Percentiles rank a stretch among this genome's conserved stretches.
Evolutionary conservation across 805 yeast species (phyloP).

Genomic region (Starmerella riodocensis): DNA sequence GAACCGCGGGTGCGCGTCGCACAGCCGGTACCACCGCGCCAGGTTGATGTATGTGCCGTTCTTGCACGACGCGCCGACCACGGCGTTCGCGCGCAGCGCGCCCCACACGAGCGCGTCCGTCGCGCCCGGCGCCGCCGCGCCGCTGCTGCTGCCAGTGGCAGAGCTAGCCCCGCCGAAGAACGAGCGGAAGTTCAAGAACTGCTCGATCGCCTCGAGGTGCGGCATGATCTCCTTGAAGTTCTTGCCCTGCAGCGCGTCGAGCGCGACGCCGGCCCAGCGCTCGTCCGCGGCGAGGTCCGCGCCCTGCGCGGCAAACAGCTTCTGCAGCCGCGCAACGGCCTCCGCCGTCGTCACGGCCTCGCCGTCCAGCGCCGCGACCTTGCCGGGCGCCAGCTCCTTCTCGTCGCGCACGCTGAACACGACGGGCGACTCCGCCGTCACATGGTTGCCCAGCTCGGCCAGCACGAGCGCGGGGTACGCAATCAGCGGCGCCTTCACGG

Average conservation of each 20-base stretch:
- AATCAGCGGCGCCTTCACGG: conserved; percentile 74
- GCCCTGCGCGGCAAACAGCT: conserved; percentile 31
- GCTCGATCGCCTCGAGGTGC: conserved; percentile 67
- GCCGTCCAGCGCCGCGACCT: conserved; percentile 26
- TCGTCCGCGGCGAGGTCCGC: conserved; percentile 36
- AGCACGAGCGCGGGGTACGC: conserved; percentile 73
- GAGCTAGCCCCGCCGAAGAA: too few species aligned
- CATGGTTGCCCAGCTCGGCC: conserved; percentile 54
- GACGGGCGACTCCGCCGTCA: conserved; percentile 34
- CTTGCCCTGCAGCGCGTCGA: conserved; percentile 57
- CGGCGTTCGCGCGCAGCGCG: conserved; percentile 79
- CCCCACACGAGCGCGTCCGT: conserved; percentile 93
- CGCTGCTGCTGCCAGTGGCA: too few species aligned
- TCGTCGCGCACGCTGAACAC: conserved; percentile 59
- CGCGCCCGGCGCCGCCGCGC: conserved; percentile 34
- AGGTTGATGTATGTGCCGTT: conserved; percentile 72
- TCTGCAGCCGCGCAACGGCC: conserved; percentile 30
- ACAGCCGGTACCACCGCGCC: conserved; percentile 81
- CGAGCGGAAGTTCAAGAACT: conserved; percentile 74
- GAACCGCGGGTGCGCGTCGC: conserved; percentile 50
- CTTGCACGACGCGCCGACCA: conserved; percentile 82
- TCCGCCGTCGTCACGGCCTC: conserved; percentile 32
- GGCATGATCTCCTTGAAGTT: conserved; percentile 77
- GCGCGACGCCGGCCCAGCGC: conserved; percentile 49
- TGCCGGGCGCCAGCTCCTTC: conserved; percentile 40